Evolutionary conservation across 441 rosid species (phyloP), one percentile per base, ranked within the genome.

Genomic region (Adansonia madagascariensis): DNA sequence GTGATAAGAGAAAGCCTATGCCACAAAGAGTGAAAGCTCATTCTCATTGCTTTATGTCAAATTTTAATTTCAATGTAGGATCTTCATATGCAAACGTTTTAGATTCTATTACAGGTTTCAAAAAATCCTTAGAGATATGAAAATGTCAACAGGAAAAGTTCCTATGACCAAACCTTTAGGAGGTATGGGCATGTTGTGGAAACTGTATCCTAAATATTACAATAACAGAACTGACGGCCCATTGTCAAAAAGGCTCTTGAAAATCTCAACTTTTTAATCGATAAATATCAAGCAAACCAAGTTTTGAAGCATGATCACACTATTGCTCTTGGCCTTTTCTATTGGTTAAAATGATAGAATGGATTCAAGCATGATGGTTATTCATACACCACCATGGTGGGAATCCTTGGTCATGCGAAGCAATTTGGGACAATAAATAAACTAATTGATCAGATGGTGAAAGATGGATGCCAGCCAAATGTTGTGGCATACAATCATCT

Each of bases 321-420:
- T 11, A 91, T 89, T 73, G 98, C 98, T 74, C 94, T 89, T 49
- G 91, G 90, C 55, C 90, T 93, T 83, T 94, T 93, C 82, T 53
- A 89, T 85, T 94, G 98, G 98, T 82, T 94, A 71, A 94, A 91
- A 84, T 70, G 75, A 74, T 88, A 80, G 79, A 81, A 90, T 67
- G 85, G 91, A 22, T 94, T 88, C 86, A 90, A 88, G 87, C 98
- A 94, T 39, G 98, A 93, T 83, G 92, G 88, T 41, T 94, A 91
- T 80, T 93, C 98, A 73, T 94, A 91, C 82, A 94, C 98, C 73
- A 94, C 98, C 55, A 93, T 94, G 98, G 88, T 93, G 43, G 98
- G 98, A 66, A 89, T 89, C 79, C 94, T 94, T 57, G 98, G 98
- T 46, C 97, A 92, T 78, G 89, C 91, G 3, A 91, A 79, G 88